Evolutionary conservation across 371 early-diverging fungal species (phyloP).

Genomic region (Apophysomyces elegans): DNA sequence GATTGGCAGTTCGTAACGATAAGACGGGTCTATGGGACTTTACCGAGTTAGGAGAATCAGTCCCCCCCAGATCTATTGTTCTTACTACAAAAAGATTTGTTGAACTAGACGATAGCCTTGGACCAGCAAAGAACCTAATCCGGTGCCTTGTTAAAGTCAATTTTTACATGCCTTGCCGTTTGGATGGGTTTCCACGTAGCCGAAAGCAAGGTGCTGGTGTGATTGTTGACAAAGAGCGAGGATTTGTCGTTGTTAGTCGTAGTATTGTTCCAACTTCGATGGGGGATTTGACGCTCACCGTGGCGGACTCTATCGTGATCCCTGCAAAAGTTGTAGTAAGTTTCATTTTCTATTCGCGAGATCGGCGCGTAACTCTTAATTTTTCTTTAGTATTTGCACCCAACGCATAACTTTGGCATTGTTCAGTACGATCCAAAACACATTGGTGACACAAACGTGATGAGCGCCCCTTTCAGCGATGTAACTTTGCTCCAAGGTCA

Average conservation of each 20-base stretch:
- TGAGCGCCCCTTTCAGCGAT: slow-evolving; percentile 66
- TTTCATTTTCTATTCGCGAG: neutral
- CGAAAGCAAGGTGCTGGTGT: slow-evolving; percentile 75
- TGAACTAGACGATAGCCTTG: slow-evolving; percentile 59
- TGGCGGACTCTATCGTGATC: slow-evolving; percentile 79
- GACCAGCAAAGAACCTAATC: slow-evolving; percentile 63
- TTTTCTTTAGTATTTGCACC: slow-evolving; percentile 69
- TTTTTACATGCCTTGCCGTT: slow-evolving; percentile 68
- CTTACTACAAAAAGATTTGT: slow-evolving; percentile 59
- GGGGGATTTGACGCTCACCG: slow-evolving; percentile 75
- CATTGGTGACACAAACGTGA: slow-evolving; percentile 74
- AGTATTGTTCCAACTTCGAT: slow-evolving; percentile 75
- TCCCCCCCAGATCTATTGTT: slow-evolving; percentile 47
- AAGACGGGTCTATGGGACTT: slow-evolving; percentile 81
- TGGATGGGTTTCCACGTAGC: slow-evolving; percentile 71
- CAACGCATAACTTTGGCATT: slow-evolving; percentile 81
- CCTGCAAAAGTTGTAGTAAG: slow-evolving; percentile 72
- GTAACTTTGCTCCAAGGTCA: slow-evolving; percentile 66
- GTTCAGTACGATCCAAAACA: slow-evolving; percentile 76
- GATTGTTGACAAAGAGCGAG: slow-evolving; percentile 72
- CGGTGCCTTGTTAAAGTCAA: slow-evolving; percentile 68
- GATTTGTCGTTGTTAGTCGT: slow-evolving; percentile 73
- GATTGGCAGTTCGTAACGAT: slow-evolving; percentile 79
- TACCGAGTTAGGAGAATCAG: slow-evolving; percentile 54
- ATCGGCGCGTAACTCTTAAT: neutral